A percentile compares a stretch with the other conserved stretches of the same genome.
phyloP scores from a whole-genome alignment of 495 filamentous ascomycete genomes.

The Trichocladium uniseriatum region DNA sequence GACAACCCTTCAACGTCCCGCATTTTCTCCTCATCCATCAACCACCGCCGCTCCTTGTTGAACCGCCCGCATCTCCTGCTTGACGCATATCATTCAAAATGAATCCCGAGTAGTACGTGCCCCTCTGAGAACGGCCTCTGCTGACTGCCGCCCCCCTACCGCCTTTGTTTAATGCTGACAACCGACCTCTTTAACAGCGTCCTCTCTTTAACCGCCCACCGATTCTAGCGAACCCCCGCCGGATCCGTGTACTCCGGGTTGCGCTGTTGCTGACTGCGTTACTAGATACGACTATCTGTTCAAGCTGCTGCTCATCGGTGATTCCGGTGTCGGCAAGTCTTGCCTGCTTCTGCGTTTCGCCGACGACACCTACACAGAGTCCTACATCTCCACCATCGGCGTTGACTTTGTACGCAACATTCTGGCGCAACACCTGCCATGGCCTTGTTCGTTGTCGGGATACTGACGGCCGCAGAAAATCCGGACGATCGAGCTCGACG shows the following conservation, averaged over 20 bases:
- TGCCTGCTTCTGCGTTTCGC: constrained; percentile 95
- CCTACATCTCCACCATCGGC: constrained; percentile 98
- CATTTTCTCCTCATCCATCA: constrained; percentile 14
- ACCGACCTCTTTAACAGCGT: constrained; percentile 19
- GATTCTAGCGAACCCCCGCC: neutral
- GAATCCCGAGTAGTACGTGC: constrained; percentile 90
- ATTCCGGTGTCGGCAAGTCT: constrained; percentile 99
- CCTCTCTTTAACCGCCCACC: constrained; percentile 2
- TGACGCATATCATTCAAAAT: constrained; percentile 45
- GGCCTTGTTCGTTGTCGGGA: too few relatives aligned
- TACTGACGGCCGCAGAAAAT: constrained; percentile 68
- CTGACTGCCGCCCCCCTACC: constrained; percentile 6
- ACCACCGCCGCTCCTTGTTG: neutral
- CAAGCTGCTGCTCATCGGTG: constrained; percentile 99
- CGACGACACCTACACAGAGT: constrained; percentile 99
- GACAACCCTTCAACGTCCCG: constrained; percentile 1
- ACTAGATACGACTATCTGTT: constrained; percentile 99
- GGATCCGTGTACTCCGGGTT: constrained; percentile 1
- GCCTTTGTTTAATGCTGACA: constrained; percentile 17
- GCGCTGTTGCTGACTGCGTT: constrained; percentile 8
- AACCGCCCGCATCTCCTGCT: neutral
- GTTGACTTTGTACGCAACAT: constrained; percentile 81
- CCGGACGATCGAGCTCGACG: constrained; percentile 96
- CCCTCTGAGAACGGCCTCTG: constrained; percentile 11
- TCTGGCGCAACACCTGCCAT: neutral